A percentile compares a stretch with the other conserved stretches of the same genome.
These are phyloP conservation scores for Coleophoma crateriformis DNA, from an alignment of 2,329 filamentous ascomycete species.

Conservation along the genomic window DNA sequence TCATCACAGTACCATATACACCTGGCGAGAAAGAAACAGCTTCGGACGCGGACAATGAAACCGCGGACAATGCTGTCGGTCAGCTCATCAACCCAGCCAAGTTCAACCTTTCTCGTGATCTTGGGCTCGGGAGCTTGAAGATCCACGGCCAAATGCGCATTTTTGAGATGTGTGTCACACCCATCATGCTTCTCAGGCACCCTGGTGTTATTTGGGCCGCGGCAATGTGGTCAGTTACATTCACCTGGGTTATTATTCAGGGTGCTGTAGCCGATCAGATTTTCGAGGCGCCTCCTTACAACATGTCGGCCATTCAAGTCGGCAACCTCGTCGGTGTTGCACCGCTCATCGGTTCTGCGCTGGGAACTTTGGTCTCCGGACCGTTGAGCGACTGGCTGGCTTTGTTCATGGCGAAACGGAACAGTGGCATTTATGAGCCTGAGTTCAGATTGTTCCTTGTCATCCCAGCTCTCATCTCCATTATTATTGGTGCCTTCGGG, in stretches of 20 bases:
- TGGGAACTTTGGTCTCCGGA: conserved; percentile 3
- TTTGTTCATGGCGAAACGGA: conserved; percentile 11
- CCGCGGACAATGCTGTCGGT: background rate
- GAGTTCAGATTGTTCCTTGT: conserved; percentile 1
- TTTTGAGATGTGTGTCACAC: background rate
- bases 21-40: background rate
- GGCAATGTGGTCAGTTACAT: conserved; percentile 6
- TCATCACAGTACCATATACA: too few relatives aligned
- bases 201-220: conserved; percentile 6
- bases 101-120: background rate
- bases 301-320: conserved; percentile 1
- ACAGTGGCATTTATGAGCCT: conserved; percentile 13
- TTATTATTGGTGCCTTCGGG: conserved; percentile 6
- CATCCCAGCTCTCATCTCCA: conserved; percentile 8
- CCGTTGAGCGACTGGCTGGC: conserved; percentile 10
- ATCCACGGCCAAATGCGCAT: conserved; percentile 3
- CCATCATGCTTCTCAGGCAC: conserved; percentile 1
- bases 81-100: background rate
- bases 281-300: conserved; percentile 6
- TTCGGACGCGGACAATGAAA: background rate
- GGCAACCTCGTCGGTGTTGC: conserved; percentile 4
- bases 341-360: conserved; percentile 1
- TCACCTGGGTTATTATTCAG: conserved; percentile 5
- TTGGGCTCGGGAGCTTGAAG: background rate
- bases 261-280: conserved; percentile 1